Conservation (phyloP, 768 basidiomycete species). For the Termitomyces sp. region DNA sequence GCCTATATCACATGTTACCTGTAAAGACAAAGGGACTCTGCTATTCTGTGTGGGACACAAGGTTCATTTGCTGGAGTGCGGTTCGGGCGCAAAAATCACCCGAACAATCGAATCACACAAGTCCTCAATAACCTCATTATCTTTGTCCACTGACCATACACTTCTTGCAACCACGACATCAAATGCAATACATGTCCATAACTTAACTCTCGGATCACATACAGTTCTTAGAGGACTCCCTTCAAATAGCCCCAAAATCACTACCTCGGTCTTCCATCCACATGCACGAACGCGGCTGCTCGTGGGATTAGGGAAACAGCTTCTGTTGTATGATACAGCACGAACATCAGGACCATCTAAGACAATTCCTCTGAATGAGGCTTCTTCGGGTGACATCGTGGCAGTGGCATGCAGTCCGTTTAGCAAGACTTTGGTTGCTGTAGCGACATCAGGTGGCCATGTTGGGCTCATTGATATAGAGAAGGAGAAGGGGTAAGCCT, state of each 20-base stretch:
- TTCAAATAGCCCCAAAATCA: conserved; percentile 31
- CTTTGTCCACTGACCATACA: conserved; percentile 55
- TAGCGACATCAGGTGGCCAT: conserved; percentile 49
- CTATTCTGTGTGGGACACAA: conserved; percentile 45
- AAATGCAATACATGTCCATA: conserved; percentile 55
- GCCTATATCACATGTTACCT: conserved; percentile 29
- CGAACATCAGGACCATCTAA: conserved; percentile 56
- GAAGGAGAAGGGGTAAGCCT: conserved; percentile 65
- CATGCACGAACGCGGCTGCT: conserved; percentile 61
- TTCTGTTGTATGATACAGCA: conserved; percentile 62
- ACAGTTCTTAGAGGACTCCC: conserved; percentile 54
- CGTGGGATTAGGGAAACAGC: conserved; percentile 46
- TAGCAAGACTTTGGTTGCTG: conserved; percentile 68
- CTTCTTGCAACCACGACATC: conserved; percentile 57
- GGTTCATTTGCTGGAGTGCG: conserved; percentile 50
- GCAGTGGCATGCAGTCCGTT: conserved; percentile 68
- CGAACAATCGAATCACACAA: conserved; percentile 55
- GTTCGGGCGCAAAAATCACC: conserved; percentile 34
- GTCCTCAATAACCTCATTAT: conserved; percentile 44
- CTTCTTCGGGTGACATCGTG: conserved; percentile 44
- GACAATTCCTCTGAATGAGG: conserved; percentile 44
- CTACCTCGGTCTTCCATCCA: conserved; percentile 57
- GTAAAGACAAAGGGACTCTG: conserved; percentile 36
- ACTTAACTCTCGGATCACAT: conserved; percentile 52
- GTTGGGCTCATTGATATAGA: conserved; percentile 68